phyloP scores from a whole-genome alignment of 2,329 filamentous ascomycete genomes.

The Acephala macrosclerotiorum region DNA sequence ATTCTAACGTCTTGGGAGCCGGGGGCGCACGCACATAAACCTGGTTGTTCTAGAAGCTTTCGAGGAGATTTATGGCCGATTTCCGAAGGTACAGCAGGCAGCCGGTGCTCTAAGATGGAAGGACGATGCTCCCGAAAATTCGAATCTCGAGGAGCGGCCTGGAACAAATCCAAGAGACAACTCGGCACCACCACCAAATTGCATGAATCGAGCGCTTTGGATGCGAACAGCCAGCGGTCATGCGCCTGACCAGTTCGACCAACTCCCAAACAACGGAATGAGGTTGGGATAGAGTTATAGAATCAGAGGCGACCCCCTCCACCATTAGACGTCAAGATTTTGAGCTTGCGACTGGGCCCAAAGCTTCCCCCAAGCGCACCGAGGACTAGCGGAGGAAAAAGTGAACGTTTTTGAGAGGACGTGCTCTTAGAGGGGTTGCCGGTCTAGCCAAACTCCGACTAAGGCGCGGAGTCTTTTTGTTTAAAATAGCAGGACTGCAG shows the following conservation, averaged over 20 bases:
- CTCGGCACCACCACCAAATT: constrained; percentile 19
- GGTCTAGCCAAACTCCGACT: not conserved
- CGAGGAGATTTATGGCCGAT: constrained; percentile 31
- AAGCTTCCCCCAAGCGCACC: constrained; percentile 23
- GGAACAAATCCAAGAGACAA: not conserved
- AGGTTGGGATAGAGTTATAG: constrained; percentile 35
- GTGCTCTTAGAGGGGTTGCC: constrained; percentile 15
- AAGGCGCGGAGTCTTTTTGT: not conserved
- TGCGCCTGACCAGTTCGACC: constrained; percentile 18
- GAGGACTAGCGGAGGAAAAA: constrained; percentile 9
- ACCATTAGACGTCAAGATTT: constrained; percentile 14
- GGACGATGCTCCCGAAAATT: constrained; percentile 14
- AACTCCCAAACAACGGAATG: constrained; percentile 19
- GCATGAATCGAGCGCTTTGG: constrained; percentile 34
- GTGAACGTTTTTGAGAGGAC: constrained; percentile 18
- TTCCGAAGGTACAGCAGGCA: constrained; percentile 26
- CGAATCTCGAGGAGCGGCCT: constrained; percentile 6
- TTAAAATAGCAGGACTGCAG: not conserved
- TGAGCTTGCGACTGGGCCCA: constrained; percentile 20
- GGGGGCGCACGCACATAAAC: constrained; percentile 20
- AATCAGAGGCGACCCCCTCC: constrained; percentile 21
- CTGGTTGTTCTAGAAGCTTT: constrained; percentile 23
- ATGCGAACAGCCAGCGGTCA: constrained; percentile 22
- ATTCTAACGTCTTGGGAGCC: constrained; percentile 25
- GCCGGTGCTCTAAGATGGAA: constrained; percentile 27